Evolutionary conservation across 1,139 yeast genomes (phyloP), one percentile per base, ranked within the genome.

Genomic region (Pneumocystis carinii): DNA sequence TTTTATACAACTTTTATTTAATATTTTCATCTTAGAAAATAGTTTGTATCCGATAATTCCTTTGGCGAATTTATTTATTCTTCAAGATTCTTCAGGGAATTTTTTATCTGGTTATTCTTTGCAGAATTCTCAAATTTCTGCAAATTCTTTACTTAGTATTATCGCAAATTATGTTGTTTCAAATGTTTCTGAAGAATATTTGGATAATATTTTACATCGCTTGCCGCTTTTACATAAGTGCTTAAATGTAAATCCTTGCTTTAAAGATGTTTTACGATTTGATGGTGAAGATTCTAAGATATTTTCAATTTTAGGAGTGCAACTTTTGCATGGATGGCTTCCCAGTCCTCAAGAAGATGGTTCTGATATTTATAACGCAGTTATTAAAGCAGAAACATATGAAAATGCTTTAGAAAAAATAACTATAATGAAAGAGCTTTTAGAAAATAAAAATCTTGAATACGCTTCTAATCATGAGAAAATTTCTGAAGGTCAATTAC

Each of bases 221-320:
- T 75, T 90, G 59, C 95, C 96, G 0, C 74, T 77, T 53, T 75
- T 90, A 59, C 85, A 84, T 66, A 78, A 85, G 0, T 97, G 97
- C 0, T 76, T 90, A 60, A 80, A 83, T 61, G 84, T 90, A 14
- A 83, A 89, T 69, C 90, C 95, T 0, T 77, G 80, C 42, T 81
- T 90, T 68, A 80, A 82, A 68, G 92, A 92, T 0, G 86, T 87
- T 68, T 80, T 78, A n/a, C 72, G 75, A 5, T 75, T 77, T 7
- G 74, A 73, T 3, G 82, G 77, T 62, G 68, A 79, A 69, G 72
- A 77, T 0, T 24, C 55, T 48, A 48, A 48, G 12, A 68, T 82
- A 4, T 81, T 82, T 69, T 69, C 77, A 37, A 71, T 76, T n/a
- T 79, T 77, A 67, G 76, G 76, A 57, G 75, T 79, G 2, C 76